A percentile compares a stretch with the other conserved stretches of the same genome.
Evolutionary conservation across 768 basidiomycete species (phyloP).

Genomic region (Mycena rebaudengoi): DNA sequence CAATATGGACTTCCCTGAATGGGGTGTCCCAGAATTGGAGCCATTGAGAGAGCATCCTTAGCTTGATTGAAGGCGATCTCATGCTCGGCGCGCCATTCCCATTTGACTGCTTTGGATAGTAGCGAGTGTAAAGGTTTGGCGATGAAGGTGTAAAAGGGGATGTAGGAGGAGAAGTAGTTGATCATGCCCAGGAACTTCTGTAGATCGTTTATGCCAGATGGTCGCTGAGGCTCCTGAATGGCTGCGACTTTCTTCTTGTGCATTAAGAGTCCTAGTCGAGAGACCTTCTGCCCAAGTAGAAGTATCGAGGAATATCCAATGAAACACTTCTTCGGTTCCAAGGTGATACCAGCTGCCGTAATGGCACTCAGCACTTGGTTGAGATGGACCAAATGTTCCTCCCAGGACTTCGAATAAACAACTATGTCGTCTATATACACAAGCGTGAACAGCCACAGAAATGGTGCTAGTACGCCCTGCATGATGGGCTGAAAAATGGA

Average conservation of each 20-base stretch:
- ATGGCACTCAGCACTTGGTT: conserved; percentile 29
- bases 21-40: conserved; percentile 33
- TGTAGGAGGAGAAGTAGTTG: conserved; percentile 37
- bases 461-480: background rate
- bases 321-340: conserved; percentile 37
- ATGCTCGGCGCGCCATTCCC: conserved; percentile 30
- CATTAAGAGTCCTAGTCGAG: conserved; percentile 6
- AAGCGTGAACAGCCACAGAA: conserved; percentile 8
- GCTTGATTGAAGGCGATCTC: conserved; percentile 27
- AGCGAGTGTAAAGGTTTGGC: conserved; percentile 33
- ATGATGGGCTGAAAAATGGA: background rate
- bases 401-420: conserved; percentile 22
- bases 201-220: conserved; percentile 25
- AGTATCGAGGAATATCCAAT: conserved; percentile 33
- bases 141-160: conserved; percentile 36
- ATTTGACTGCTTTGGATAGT: conserved; percentile 29
- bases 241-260: conserved; percentile 33
- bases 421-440: conserved; percentile 38
- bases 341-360: conserved; percentile 26
- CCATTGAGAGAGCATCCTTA: conserved; percentile 26
- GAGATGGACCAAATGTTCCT: conserved; percentile 30
- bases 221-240: conserved; percentile 18
- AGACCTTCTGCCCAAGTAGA: conserved; percentile 32
- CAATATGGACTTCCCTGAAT: conserved; percentile 28
- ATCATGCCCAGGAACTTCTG: conserved; percentile 36